A percentile compares a stretch with the other conserved stretches of the same genome.
Conservation (phyloP, 139 green algal species). For the Dunaliella primolecta region DNA sequence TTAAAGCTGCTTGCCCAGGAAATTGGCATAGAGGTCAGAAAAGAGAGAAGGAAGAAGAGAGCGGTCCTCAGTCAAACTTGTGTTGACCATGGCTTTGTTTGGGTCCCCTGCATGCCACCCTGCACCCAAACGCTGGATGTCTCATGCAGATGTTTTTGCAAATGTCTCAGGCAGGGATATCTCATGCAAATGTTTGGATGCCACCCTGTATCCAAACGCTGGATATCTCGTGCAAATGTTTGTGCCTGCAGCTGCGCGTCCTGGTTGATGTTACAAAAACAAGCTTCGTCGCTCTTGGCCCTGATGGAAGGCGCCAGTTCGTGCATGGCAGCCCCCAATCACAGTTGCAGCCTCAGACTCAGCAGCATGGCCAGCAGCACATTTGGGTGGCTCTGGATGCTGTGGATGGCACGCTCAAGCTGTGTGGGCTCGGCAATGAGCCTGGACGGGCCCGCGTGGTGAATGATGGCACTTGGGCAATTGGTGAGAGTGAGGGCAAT, state of each 20-base stretch:
- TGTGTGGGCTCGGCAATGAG: conserved; percentile 12
- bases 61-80: no score
- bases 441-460: neutral
- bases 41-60: no score
- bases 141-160: no score
- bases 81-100: no score
- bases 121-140: no score
- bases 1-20: neutral
- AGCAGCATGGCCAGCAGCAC: neutral
- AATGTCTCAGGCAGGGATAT: no score
- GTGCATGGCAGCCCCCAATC: neutral
- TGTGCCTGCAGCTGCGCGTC: neutral
- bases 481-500: neutral
- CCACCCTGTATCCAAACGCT: no score
- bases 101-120: no score
- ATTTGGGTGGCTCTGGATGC: conserved; percentile 22
- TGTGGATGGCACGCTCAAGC: conserved; percentile 22
- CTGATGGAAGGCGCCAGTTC: neutral
- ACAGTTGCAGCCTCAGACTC: neutral
- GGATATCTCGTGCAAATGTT: no score
- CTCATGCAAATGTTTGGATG: no score
- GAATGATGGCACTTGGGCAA: conserved; percentile 7
- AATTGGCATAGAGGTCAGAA: no score
- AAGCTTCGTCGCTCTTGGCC: neutral
- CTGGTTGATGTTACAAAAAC: neutral